phyloP scores from a whole-genome alignment of 257 asterid genomes.

The Marsdenia floribunda region DNA sequence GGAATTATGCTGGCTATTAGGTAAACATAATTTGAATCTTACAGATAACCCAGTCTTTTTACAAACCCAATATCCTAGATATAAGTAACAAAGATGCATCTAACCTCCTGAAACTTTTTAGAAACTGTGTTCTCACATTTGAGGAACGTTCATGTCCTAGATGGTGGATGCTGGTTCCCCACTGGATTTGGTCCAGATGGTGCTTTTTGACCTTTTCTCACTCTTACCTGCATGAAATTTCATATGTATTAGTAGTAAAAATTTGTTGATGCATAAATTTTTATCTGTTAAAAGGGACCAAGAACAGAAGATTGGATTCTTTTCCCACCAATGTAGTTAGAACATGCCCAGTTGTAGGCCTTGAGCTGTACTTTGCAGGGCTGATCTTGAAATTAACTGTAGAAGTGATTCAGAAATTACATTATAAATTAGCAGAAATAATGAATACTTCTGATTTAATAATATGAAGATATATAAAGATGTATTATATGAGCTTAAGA shows the following conservation, averaged over 20 bases:
- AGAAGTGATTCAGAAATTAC: constrained; percentile 17
- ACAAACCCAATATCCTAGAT: constrained; percentile 17
- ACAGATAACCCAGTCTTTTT: constrained; percentile 6
- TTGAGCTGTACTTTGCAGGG: constrained; percentile 27
- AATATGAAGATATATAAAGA: neutral
- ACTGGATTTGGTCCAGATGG: constrained; percentile 70
- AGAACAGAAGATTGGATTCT: neutral
- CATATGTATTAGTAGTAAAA: constrained; percentile 17
- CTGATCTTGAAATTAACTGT: constrained; percentile 39
- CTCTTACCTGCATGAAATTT: constrained; percentile 30
- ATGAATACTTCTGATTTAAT: neutral
- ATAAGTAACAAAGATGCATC: constrained; percentile 17
- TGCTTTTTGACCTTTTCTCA: constrained; percentile 33
- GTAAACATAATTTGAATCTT: constrained; percentile 5
- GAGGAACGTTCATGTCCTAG: constrained; percentile 30
- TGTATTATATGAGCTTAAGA: neutral
- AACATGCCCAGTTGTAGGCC: constrained; percentile 23
- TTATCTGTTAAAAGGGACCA: constrained; percentile 6
- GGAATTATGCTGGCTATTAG: neutral
- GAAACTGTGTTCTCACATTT: constrained; percentile 18
- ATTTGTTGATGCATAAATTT: neutral
- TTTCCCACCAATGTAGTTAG: constrained; percentile 33
- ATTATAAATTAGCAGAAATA: neutral
- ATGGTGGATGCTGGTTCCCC: constrained; percentile 60
- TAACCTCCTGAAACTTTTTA: constrained; percentile 19